Conservation (phyloP, 2,329 filamentous ascomycete genomes). For the Aspergillus sp. region DNA sequence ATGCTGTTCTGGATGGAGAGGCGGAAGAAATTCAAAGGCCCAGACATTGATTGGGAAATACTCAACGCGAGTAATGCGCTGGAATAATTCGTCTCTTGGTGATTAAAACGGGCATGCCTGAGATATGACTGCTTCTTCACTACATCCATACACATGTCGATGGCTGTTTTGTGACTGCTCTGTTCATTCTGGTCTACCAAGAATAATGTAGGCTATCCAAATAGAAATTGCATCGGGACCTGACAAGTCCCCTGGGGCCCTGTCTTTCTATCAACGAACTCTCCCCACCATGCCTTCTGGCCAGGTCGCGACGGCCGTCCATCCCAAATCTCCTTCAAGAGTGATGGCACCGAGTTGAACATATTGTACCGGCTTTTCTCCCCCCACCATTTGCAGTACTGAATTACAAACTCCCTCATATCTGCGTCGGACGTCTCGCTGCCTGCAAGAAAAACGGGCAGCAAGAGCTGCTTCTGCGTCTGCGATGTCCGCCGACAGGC, state of each 20-base stretch:
- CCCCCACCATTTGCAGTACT: conserved; percentile 33
- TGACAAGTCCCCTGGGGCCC: conserved; percentile 3
- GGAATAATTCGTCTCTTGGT: no score
- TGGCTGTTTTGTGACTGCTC: no score
- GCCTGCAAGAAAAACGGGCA: conserved; percentile 36
- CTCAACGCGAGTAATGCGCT: conserved; percentile 1
- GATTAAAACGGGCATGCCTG: no score
- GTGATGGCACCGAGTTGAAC: conserved; percentile 19
- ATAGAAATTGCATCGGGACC: conserved; percentile 54
- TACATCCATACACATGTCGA: no score
- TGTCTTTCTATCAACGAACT: conserved; percentile 17
- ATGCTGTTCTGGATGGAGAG: conserved; percentile 10
- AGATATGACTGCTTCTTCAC: no score
- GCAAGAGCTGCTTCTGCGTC: conserved; percentile 36
- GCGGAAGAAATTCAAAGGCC: conserved; percentile 11
- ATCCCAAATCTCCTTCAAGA: conserved; percentile 22
- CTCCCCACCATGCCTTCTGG: conserved; percentile 17
- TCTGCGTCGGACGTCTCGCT: conserved; percentile 21
- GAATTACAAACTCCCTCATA: conserved; percentile 21
- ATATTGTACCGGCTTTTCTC: conserved; percentile 30
- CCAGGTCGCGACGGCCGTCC: not conserved
- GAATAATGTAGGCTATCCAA: conserved; percentile 34
- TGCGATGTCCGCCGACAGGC: conserved; percentile 26
- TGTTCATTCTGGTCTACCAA: no score
- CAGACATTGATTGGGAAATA: conserved; percentile 12